Evolutionary conservation across 371 early-diverging fungal species (phyloP), one percentile per base, ranked within the genome.

Genomic region (Nematocida minor): DNA sequence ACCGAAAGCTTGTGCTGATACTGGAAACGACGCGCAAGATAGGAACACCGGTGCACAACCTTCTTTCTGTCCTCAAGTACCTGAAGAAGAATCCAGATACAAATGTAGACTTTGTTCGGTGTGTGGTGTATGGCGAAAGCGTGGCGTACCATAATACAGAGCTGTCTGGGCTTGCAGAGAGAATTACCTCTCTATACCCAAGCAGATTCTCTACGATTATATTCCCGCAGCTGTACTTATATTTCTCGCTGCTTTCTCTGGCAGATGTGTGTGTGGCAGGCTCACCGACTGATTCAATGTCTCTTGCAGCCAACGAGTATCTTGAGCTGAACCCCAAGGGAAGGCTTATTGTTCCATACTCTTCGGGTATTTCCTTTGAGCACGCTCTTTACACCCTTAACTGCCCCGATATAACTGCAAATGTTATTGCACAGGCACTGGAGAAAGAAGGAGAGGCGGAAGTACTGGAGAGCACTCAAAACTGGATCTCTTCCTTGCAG

Each of bases 51-150:
- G 22, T 36, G 11, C 27, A 31, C n/a, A 42, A 74, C 32, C 54
- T 74, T 16, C 29, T 60, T 18, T 29, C 54, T 31, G 49, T 74
- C 14, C 40, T 44, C 7, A 41, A 31, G 32, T 74, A 74, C 46
- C 77, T 74, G 7, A 46, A 64, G 38, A 46, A 64, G 53, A 27
- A 64, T 11, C 32, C 36, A 38, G 34, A 64, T 14, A 48, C 14
- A 9, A 25, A 49, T 6, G 55, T 55, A 20, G 47, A 74, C 4
- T 74, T 74, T 48, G 64, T 74, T 27, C 18, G 77, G 32, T 48
- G 41, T 2, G 66, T 74, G 29, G 38, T 74, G 25, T 64, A 64
- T 27, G 77, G 77, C 36, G 77, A 74, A 32, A 48, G 71, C 34
- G 79, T 60, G 0, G 49, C 49, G 4, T 20, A 44, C 22, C 66